Conservation (phyloP, 441 rosid species). For the Erysimum cheiri region DNA sequence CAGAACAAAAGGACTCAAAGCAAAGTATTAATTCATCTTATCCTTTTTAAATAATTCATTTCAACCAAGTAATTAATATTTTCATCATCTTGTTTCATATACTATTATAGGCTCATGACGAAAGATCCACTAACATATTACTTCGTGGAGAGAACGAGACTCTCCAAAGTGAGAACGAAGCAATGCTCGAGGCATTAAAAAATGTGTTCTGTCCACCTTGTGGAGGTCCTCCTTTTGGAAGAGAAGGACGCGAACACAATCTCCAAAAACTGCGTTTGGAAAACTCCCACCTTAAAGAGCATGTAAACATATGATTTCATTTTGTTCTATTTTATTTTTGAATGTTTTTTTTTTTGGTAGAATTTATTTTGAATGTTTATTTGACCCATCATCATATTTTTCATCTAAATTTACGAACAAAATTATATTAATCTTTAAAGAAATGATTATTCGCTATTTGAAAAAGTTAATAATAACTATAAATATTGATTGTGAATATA, state of each 20-base stretch:
- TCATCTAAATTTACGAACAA: neutral
- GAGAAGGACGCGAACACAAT: conserved; percentile 51
- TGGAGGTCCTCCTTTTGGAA: conserved; percentile 70
- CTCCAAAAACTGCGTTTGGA: conserved; percentile 51
- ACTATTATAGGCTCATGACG: conserved; percentile 54
- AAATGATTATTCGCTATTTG: neutral
- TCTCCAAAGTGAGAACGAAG: conserved; percentile 56
- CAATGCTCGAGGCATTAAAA: conserved; percentile 60
- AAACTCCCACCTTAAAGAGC: conserved; percentile 53
- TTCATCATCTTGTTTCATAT: neutral
- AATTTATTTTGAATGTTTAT: neutral
- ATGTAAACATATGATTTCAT: conserved; percentile 41
- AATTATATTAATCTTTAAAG: neutral
- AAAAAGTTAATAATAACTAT: neutral
- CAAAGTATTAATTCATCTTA: conserved; percentile 50
- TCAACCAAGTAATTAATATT: neutral
- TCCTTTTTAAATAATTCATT: neutral
- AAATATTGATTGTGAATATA: neutral
- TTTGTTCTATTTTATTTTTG: too few relatives aligned
- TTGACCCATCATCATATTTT: conserved; percentile 5
- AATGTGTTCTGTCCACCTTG: conserved; percentile 67
- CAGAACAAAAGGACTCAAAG: conserved; percentile 82
- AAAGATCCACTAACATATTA: conserved; percentile 52
- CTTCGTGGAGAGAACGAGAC: conserved; percentile 70
- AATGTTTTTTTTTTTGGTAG: too few relatives aligned